phyloP scores from a whole-genome alignment of 306 rosid genomes.

The Dalbergia oliveri region DNA sequence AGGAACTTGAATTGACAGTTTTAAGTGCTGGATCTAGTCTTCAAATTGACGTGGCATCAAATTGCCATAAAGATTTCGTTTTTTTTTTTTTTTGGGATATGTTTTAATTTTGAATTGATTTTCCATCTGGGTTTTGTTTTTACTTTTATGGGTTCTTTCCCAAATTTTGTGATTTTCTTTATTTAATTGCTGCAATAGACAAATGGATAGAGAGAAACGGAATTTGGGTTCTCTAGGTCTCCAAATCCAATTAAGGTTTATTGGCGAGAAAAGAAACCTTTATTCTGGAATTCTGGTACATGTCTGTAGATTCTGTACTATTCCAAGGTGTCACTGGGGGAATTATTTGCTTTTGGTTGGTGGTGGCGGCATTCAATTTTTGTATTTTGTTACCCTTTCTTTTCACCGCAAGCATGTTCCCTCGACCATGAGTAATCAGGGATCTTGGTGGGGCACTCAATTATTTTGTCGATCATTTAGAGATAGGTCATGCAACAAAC shows the following conservation, averaged over 20 bases:
- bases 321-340: not conserved
- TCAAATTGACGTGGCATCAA: conserved; percentile 22
- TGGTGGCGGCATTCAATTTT: conserved; percentile 5
- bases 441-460: conserved; percentile 7
- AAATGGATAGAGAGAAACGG: not conserved
- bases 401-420: conserved; percentile 5
- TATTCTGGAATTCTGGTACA: conserved; percentile 5
- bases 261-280: not conserved
- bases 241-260: conserved; percentile 19
- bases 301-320: conserved; percentile 8
- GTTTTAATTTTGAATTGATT: not conserved
- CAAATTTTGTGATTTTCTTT: conserved; percentile 7
- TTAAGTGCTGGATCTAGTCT: conserved; percentile 56
- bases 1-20: conserved; percentile 42
- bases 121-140: conserved; percentile 43
- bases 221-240: conserved; percentile 21
- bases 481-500: not conserved
- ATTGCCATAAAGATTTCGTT: not conserved
- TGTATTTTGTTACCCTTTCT: not conserved
- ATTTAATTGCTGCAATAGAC: conserved; percentile 19
- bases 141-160: conserved; percentile 32
- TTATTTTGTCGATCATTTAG: not conserved
- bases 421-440: conserved; percentile 16
- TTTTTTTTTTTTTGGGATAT: not conserved
- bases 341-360: conserved; percentile 1